Evolutionary conservation across 2,329 filamentous ascomycete genomes (phyloP), one percentile per base, ranked within the genome.

Genomic region (Xylariaceae sp.): DNA sequence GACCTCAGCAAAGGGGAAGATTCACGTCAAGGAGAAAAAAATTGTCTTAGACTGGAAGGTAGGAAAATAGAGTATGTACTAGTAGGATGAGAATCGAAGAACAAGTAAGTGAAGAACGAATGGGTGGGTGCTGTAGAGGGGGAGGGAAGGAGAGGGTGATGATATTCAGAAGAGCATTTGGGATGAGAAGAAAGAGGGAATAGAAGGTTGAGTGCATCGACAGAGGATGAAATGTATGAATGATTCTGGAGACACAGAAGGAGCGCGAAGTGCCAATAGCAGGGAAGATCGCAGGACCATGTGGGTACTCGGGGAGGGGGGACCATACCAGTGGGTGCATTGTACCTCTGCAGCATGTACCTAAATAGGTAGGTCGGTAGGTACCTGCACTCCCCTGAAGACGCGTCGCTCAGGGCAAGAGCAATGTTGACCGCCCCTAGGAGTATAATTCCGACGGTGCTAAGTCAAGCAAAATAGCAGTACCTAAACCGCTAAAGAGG

Each of bases 121-220:
- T 50, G 66, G 59, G 63, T 62, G 66, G 64, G 61, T 56, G 46
- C 54, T 48, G 62, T 57, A 45, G 40, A 53, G 62, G 56, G 41
- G 60, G 64, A 59, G 61, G 53, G 58, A 61, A 61, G 56, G 55
- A 58, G 55, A 54, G 58, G 53, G 56, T 69, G 68, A 69, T 66
- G 67, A 60, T 69, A 69, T 70, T 70, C 68, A 70, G 68, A 69
- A 54, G 61, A 46, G 64, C 64, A 69, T 65, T 61, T 64, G 63
- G 62, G 63, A 56, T 63, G 63, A 66, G 63, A 65, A 64, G 62
- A 66, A 63, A 64, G 64, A 62, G 63, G 64, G 65, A 67, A 58
- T 64, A 61, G 63, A 61, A 67, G 67, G 67, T 67, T 69, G 65
- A 67, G 62, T 55, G 39, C 43, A 56, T 57, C 54, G 31, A 61